Evolutionary conservation across 306 rosid genomes (phyloP).

Genomic region (Rosa persica): DNA sequence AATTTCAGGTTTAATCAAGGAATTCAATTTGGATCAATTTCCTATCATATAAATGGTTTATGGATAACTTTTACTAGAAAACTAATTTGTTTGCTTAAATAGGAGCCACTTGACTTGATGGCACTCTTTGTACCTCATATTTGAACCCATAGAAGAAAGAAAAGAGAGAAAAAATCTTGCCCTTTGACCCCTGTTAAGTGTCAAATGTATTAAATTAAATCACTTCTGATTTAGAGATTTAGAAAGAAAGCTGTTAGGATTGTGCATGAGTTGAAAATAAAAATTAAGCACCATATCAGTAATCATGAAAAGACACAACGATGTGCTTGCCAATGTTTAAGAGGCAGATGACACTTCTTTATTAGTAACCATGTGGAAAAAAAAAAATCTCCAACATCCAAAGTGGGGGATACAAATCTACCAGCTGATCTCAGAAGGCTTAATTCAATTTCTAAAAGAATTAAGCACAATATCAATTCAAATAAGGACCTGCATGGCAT

Average conservation of each 20-base stretch:
- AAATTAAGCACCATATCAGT: neutral
- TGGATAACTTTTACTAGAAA: neutral
- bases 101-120: neutral
- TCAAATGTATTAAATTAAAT: neutral
- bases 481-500: neutral
- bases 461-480: neutral
- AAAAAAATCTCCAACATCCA: constrained; percentile 16
- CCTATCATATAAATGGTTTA: too few relatives aligned
- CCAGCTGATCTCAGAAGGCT: neutral
- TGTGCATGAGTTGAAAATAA: neutral
- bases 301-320: constrained; percentile 2
- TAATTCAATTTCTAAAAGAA: neutral
- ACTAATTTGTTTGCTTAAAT: neutral
- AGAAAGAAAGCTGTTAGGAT: neutral
- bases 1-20: neutral
- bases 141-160: neutral
- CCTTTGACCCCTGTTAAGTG: neutral
- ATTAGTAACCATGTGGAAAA: constrained; percentile 17
- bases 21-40: too few relatives aligned
- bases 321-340: neutral
- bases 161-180: neutral
- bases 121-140: neutral
- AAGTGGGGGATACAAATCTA: constrained; percentile 13
- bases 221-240: too few relatives aligned
- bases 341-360: neutral